phyloP scores from a whole-genome alignment of 1,139 yeast genomes.

The Debaryomyces psychrophilus region DNA sequence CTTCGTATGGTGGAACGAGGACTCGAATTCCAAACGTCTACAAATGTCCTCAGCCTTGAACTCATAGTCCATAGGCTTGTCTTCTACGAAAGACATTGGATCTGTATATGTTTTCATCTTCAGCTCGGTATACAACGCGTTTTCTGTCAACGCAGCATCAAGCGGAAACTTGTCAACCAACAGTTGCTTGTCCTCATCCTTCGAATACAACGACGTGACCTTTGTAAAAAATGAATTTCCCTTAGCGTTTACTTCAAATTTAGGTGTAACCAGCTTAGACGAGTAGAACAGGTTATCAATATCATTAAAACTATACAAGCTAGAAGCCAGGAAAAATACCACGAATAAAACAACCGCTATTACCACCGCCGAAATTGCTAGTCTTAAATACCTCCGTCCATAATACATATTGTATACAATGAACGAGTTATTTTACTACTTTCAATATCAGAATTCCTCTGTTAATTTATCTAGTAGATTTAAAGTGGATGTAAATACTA shows the following conservation, averaged over 20 bases:
- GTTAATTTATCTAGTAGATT: not conserved
- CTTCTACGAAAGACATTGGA: constrained; percentile 17
- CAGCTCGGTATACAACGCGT: constrained; percentile 1
- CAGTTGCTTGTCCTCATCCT: not conserved
- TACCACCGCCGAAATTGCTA: not conserved
- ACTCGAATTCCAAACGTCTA: constrained; percentile 17
- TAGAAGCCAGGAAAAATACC: not conserved
- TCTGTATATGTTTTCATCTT: constrained; percentile 24
- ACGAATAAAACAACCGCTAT: not conserved
- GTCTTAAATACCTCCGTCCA: constrained; percentile 3
- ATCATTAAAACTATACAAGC: not conserved
- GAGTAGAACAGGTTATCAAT: not conserved
- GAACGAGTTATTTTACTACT: not conserved
- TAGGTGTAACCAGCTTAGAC: not conserved
- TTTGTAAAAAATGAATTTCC: constrained; percentile 4
- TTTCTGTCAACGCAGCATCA: constrained; percentile 9
- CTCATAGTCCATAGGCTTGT: constrained; percentile 16
- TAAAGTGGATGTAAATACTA: not conserved
- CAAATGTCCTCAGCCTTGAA: constrained; percentile 22
- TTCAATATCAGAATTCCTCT: not conserved
- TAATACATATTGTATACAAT: constrained; percentile 1
- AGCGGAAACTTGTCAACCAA: constrained; percentile 17
- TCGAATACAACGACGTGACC: not conserved
- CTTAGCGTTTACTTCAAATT: not conserved
- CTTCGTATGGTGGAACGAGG: constrained; percentile 20